Evolutionary conservation across 257 asterid genomes (phyloP).

Genomic region (Fraxinus pennsylvanica): DNA sequence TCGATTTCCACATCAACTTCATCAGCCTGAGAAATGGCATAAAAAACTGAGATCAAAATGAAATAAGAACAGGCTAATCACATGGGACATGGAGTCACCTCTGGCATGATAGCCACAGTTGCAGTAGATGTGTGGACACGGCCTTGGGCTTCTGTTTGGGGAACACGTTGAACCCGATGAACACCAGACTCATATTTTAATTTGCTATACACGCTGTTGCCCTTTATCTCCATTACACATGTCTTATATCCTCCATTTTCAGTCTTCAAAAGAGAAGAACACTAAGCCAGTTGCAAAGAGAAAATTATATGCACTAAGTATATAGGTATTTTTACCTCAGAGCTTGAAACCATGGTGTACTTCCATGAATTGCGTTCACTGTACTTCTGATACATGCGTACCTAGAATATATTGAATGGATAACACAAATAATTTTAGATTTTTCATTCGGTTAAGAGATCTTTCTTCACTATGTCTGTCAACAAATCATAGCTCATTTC

Average conservation of each 20-base stretch:
- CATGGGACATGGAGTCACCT: slow-evolving; percentile 48
- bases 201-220: slow-evolving; percentile 89
- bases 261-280: slow-evolving; percentile 49
- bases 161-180: slow-evolving; percentile 99
- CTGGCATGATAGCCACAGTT: slow-evolving; percentile 99
- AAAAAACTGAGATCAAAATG: slow-evolving; percentile 22
- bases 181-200: slow-evolving; percentile 98
- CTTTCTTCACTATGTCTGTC: neutral
- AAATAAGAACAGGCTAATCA: slow-evolving; percentile 9
- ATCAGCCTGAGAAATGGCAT: slow-evolving; percentile 66
- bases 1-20: slow-evolving; percentile 98
- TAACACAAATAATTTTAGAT: slow-evolving; percentile 14
- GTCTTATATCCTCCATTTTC: slow-evolving; percentile 90
- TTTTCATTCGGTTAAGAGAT: slow-evolving; percentile 14
- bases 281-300: slow-evolving; percentile 30
- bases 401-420: slow-evolving; percentile 44
- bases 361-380: slow-evolving; percentile 88
- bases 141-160: slow-evolving; percentile 97
- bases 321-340: slow-evolving; percentile 62
- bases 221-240: slow-evolving; percentile 92
- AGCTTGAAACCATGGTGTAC: slow-evolving; percentile 63
- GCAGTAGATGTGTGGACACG: slow-evolving; percentile 99
- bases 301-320: slow-evolving; percentile 13
- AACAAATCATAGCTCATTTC: neutral
- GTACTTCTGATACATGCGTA: slow-evolving; percentile 83